These are phyloP conservation scores for Wickerhamiella cacticola DNA, from an alignment of 805 yeast genomes.

Conservation along the genomic window DNA sequence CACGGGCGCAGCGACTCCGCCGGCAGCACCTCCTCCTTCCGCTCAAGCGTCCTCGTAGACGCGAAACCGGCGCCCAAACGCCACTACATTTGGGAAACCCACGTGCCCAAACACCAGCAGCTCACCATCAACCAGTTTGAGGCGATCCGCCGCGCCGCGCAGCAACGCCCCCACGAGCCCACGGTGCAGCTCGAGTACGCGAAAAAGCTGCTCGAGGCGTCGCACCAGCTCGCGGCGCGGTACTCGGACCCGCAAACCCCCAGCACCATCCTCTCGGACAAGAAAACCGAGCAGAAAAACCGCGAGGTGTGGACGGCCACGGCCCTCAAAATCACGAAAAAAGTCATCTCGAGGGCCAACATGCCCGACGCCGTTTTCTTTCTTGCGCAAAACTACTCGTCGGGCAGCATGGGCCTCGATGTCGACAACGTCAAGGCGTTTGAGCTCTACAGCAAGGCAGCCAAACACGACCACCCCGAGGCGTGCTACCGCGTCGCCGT, in stretches of 20 bases:
- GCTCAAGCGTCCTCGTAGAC: not conserved
- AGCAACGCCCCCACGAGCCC: constrained; percentile 31
- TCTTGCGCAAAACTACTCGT: constrained; percentile 48
- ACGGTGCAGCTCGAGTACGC: constrained; percentile 53
- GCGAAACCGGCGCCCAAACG: constrained; percentile 13
- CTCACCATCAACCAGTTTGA: constrained; percentile 27
- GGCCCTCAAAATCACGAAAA: constrained; percentile 48
- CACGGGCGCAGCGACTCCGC: constrained; percentile 6
- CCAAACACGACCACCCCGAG: constrained; percentile 43
- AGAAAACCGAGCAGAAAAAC: constrained; percentile 39
- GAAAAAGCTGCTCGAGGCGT: constrained; percentile 41
- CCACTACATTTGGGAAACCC: constrained; percentile 11
- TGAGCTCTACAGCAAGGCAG: constrained; percentile 47
- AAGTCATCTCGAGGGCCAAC: constrained; percentile 35
- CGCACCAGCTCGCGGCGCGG: constrained; percentile 25
- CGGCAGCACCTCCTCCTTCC: not conserved
- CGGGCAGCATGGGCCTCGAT: constrained; percentile 39
- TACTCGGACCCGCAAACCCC: constrained; percentile 34
- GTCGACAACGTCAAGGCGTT: constrained; percentile 51
- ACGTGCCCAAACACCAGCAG: not conserved
- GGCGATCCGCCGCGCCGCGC: constrained; percentile 24
- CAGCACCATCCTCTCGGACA: constrained; percentile 30
- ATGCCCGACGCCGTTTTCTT: constrained; percentile 47
- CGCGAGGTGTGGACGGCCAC: constrained; percentile 44
- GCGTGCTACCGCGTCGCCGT: constrained; percentile 62